These are phyloP conservation scores for Thalassiosira exigua DNA, from an alignment of 352 stramenopile genomes.

Conservation along the genomic window DNA sequence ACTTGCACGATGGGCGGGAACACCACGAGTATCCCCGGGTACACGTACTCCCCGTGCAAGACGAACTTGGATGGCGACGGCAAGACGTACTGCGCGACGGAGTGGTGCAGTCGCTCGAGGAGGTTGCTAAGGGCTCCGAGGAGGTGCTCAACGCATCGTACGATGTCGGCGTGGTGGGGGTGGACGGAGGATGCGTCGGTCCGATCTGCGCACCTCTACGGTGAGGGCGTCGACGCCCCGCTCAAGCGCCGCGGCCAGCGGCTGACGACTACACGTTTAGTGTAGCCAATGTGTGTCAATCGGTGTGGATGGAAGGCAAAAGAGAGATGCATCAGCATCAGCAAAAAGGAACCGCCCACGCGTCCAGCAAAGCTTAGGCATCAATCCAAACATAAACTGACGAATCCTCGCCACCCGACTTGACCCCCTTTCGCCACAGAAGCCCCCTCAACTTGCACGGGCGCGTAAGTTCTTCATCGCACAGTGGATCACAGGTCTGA, in stretches of 20 bases:
- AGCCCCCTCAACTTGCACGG: too few species aligned
- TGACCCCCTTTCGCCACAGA: too few species aligned
- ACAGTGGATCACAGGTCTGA: too few species aligned
- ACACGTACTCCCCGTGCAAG: conserved; percentile 81
- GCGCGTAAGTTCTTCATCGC: too few species aligned
- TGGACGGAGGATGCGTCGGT: conserved; percentile 30
- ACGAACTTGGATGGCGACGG: conserved; percentile 74
- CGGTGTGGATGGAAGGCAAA: too few species aligned
- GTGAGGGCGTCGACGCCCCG: conserved; percentile 80
- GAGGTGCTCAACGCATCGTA: conserved; percentile 66
- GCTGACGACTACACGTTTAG: too few species aligned
- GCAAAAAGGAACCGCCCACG: too few species aligned
- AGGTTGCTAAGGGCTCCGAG: conserved; percentile 76
- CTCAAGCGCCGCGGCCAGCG: conserved; percentile 69
- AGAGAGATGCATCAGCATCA: too few species aligned
- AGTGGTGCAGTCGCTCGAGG: conserved; percentile 83
- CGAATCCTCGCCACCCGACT: too few species aligned
- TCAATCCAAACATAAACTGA: too few species aligned
- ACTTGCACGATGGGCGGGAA: conserved; percentile 69
- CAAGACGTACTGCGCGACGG: conserved; percentile 73
- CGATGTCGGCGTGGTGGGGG: conserved; percentile 52
- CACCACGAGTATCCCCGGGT: conserved; percentile 72
- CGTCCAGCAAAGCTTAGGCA: too few species aligned
- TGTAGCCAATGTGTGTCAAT: too few species aligned
- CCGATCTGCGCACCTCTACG: conserved; percentile 49